Base-by-base conservation (phyloP, 23 red algal species). In the Gracilaria vermiculophylla region DNA sequence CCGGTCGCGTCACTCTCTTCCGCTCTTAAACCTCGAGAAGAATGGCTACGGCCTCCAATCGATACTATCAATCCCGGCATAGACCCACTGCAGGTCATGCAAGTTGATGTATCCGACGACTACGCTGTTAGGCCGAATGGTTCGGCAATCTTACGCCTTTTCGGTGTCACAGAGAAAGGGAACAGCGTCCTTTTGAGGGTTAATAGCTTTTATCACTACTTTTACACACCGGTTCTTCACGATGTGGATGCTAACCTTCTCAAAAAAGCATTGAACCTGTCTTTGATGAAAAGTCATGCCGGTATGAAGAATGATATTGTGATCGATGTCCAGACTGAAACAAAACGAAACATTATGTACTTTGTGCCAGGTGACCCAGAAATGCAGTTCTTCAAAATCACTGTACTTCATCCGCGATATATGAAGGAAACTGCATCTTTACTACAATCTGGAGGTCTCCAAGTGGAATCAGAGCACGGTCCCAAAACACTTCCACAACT, bases 191-290 rank as follows among this genome's bases (percentile, higher is more conserved):
- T 95, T 25, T 40, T 57, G 15, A 70, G 83, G 32, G 93, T 95
- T 0, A 86, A 95, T 67, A 58, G 78, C 77, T 95, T 95, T 56
- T 69, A 77, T 75, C 97, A 91, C 44, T 99, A 93, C 82, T 93
- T 99, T 31, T 95, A 92, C 43, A 86, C 89, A 6, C 78, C 82
- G 1, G 93, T 87, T 31, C 57, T 70, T 29, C 10, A 20, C 20
- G 88, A 33, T 27, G 58, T 90, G 23, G 52, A 54, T 29, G 31
- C 62, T 15, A 31, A 7, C 37, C 25, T 23, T 60, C 45, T 94
- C 19, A 39, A 20, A 11, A 80, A 53, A 25, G 78, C 81, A 5
- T 45, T 94, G 14, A 82, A 83, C 37, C 21, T 10, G 1, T 25
- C 32, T 55, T 62, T 94, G 42, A 16, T 19, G 37, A 17, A 32